Conservation (phyloP, 805 yeast genomes). For the Cyberlindnera misumaiensis region DNA sequence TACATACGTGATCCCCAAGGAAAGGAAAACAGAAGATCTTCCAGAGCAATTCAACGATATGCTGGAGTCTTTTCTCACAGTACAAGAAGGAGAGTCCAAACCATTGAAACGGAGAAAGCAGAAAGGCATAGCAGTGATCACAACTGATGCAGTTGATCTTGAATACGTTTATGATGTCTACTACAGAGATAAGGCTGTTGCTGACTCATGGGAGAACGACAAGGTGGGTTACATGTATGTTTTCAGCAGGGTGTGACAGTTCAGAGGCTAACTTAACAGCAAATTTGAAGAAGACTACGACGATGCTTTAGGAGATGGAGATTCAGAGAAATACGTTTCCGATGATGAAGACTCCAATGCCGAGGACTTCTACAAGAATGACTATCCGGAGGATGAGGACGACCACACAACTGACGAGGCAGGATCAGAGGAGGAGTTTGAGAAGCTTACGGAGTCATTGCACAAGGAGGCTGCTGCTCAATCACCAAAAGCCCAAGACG, state of each 20-base stretch:
- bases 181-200: constrained; percentile 56
- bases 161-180: constrained; percentile 93
- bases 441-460: constrained; percentile 12
- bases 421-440: constrained; percentile 12
- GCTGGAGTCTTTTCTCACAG: constrained; percentile 53
- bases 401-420: constrained; percentile 30
- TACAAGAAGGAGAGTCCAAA: constrained; percentile 19
- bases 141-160: constrained; percentile 23
- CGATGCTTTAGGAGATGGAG: constrained; percentile 28
- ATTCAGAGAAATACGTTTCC: constrained; percentile 35
- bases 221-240: constrained; percentile 30
- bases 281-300: constrained; percentile 35
- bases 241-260: background rate
- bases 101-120: constrained; percentile 22
- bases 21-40: constrained; percentile 26
- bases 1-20: constrained; percentile 20
- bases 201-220: constrained; percentile 34
- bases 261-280: constrained; percentile 2
- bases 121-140: constrained; percentile 6
- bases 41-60: constrained; percentile 69
- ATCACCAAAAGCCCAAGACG: constrained; percentile 10
- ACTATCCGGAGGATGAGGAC: constrained; percentile 92
- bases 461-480: constrained; percentile 8
- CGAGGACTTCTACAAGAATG: constrained; percentile 86
- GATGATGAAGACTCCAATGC: constrained; percentile 88